Percentiles rank a stretch among this genome's conserved stretches.
Conservation (phyloP, 495 filamentous ascomycete genomes). For the Aspergillus haitiensis region DNA sequence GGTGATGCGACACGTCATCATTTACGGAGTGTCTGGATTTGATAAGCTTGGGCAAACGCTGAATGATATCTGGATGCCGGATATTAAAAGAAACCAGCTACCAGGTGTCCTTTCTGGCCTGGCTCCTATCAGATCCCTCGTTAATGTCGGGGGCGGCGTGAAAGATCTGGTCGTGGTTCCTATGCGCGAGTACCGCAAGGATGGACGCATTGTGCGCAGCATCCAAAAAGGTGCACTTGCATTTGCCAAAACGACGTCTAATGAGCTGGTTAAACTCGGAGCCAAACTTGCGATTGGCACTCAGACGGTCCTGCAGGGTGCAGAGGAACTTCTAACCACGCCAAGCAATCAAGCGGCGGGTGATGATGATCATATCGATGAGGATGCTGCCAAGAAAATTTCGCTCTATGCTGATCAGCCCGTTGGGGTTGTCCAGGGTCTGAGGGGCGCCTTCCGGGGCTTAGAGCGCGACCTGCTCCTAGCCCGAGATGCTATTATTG, state of each 20-base stretch:
- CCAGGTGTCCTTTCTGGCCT: constrained; percentile 85
- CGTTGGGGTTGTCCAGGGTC: constrained; percentile 77
- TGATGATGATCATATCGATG: constrained; percentile 62
- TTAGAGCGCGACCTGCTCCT: constrained; percentile 83
- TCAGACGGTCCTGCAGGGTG: constrained; percentile 83
- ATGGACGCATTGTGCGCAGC: constrained; percentile 87
- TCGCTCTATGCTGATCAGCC: constrained; percentile 93
- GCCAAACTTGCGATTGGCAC: constrained; percentile 95
- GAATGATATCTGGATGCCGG: constrained; percentile 97
- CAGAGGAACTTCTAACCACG: constrained; percentile 72
- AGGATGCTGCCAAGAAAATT: constrained; percentile 71
- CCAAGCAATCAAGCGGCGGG: constrained; percentile 28
- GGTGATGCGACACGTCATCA: constrained; percentile 81
- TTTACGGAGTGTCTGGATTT: constrained; percentile 89
- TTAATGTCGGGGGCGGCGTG: constrained; percentile 85
- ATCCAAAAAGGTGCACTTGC: constrained; percentile 85
- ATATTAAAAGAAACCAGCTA: constrained; percentile 87
- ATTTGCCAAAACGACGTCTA: constrained; percentile 90
- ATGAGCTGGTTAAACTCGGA: constrained; percentile 86
- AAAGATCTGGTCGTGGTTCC: constrained; percentile 84
- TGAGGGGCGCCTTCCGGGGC: constrained; percentile 76
- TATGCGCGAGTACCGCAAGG: constrained; percentile 88
- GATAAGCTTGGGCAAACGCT: constrained; percentile 82
- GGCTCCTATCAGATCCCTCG: constrained; percentile 83
- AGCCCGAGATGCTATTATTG: constrained; percentile 86